Base-by-base conservation (phyloP, 164 flowering plant genomes). In the Amborella trichopoda region DNA sequence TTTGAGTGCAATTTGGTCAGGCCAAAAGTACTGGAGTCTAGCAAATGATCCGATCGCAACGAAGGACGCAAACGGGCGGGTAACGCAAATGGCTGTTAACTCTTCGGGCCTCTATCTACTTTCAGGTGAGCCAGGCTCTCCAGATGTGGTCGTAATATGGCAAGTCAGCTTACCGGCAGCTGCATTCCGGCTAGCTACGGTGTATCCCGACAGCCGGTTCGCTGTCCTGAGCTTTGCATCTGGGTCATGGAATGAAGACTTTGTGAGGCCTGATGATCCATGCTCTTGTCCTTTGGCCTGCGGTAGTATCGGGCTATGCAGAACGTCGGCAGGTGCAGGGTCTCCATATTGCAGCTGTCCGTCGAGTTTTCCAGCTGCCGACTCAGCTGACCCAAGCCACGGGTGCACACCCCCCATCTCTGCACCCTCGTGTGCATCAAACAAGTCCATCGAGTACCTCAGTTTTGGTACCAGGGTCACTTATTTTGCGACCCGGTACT, bases 231-330 rank as follows among this genome's bases (percentile, higher is more conserved):
- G 77, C 51, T 68, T 46, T 30, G 46, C 73, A 11, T 67, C 56
- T 40, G 22, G 33, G 6, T 21, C 14, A 10, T 45, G 46, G 70
- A 53, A 6, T 6, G 39, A 45, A 28, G 85, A 82, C 41, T 64
- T 69, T 42, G 56, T 36, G 1, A 68, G 63, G 39, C 95, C 95
- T 4, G 40, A 3, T 13, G 73, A 78, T 46, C 54, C 48, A 24
- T 89, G 97, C 56, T 56, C 24, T 18, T 61, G 76, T 34, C 93
- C 97, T 1, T 52, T 40, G 16, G 25, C 65, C 36, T 89, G 97
- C 54, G 87, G 81, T 9, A 56, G 32, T 40, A 32, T 72, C 23
- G 89, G 89, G n/a, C 28, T 82, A 24, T 89, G 97, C 43, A 55
- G 40, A 14, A 13, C n/a, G 18, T 37, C 57, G 3, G 41, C 19